A percentile compares a stretch with the other conserved stretches of the same genome.
Conservation (phyloP, 129 eudicot genomes). For the Flaveria brownii region DNA sequence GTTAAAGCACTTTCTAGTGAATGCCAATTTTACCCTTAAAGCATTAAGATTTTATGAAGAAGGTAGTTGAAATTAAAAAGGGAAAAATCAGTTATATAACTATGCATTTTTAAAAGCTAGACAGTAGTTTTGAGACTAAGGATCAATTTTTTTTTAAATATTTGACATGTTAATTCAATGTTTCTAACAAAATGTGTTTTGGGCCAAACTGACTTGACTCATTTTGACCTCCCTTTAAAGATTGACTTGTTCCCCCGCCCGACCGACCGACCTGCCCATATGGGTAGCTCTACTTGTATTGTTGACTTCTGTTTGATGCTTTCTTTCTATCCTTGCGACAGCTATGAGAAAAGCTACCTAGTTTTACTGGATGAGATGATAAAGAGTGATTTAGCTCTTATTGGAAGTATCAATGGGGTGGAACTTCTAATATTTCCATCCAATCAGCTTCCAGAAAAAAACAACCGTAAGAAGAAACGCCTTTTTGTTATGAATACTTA, state of each 20-base stretch:
- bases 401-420: constrained; percentile 72
- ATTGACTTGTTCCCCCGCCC: background rate
- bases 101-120: background rate
- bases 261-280: background rate
- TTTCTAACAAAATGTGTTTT: background rate
- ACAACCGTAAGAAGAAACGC: constrained; percentile 61
- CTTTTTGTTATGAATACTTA: constrained; percentile 18
- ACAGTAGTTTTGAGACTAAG: background rate
- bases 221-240: background rate
- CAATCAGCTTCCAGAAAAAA: constrained; percentile 73
- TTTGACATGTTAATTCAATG: background rate
- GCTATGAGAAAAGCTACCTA: constrained; percentile 82
- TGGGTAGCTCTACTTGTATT: background rate
- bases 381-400: constrained; percentile 86
- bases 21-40: background rate
- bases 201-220: background rate
- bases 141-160: background rate
- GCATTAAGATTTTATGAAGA: background rate
- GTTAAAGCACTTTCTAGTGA: background rate
- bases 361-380: constrained; percentile 75
- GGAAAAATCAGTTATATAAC: background rate
- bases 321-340: constrained; percentile 43
- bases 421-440: constrained; percentile 95
- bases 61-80: background rate
- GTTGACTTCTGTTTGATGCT: background rate